A percentile compares a stretch with the other conserved stretches of the same genome.
These are phyloP conservation scores for Ampelomyces quisqualis DNA, from an alignment of 2,329 filamentous ascomycete genomes.

Conservation along the genomic window DNA sequence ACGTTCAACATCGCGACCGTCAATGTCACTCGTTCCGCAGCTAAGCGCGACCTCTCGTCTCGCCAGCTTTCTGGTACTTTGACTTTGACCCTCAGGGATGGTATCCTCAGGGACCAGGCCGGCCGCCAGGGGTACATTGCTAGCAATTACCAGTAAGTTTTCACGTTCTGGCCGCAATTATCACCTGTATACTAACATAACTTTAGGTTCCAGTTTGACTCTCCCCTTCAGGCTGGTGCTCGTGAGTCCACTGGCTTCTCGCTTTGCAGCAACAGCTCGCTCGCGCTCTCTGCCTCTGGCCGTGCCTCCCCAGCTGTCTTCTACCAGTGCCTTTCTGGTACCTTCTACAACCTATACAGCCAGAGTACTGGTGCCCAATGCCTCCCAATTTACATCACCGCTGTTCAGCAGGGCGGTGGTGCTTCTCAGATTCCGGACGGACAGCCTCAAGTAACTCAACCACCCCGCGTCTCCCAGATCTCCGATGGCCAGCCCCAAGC, in stretches of 20 bases:
- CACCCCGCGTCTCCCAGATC: constrained; percentile 15
- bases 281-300: constrained; percentile 61
- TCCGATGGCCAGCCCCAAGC: constrained; percentile 27
- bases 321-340: constrained; percentile 72
- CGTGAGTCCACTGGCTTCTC: constrained; percentile 74
- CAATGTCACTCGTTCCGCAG: constrained; percentile 39
- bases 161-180: too few species aligned
- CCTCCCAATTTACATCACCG: constrained; percentile 43
- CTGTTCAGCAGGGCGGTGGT: constrained; percentile 14
- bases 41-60: constrained; percentile 29
- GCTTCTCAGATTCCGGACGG: constrained; percentile 35
- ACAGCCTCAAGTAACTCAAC: constrained; percentile 24
- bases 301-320: constrained; percentile 59
- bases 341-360: constrained; percentile 84
- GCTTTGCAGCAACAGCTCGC: constrained; percentile 64
- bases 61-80: constrained; percentile 50
- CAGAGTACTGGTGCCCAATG: constrained; percentile 69
- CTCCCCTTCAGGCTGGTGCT: constrained; percentile 61
- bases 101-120: constrained; percentile 65
- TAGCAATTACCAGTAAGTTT: constrained; percentile 65
- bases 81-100: constrained; percentile 61
- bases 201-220: constrained; percentile 46
- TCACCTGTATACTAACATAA: constrained; percentile 6
- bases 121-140: constrained; percentile 77
- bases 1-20: constrained; percentile 62